phyloP scores from a whole-genome alignment of 345 rosid species.

The Erysimum cheiranthoides region DNA sequence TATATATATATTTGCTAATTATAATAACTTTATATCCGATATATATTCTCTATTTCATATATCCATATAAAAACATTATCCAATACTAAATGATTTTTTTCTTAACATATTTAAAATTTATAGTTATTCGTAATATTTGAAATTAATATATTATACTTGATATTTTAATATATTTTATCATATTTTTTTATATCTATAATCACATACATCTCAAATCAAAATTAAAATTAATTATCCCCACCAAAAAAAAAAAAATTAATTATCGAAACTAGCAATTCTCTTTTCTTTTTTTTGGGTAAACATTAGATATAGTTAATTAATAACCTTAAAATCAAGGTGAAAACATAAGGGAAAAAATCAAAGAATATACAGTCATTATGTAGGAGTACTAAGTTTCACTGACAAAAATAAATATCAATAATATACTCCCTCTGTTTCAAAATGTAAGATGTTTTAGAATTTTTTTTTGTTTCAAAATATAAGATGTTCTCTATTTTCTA shows the following conservation, averaged over 20 bases:
- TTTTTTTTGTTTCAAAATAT: no score
- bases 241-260: no score
- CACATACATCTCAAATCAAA: no score
- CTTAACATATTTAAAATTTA: neutral
- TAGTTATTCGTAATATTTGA: no score
- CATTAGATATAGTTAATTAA: neutral
- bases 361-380: neutral
- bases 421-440: no score
- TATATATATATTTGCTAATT: neutral
- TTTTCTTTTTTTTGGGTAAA: no score
- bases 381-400: neutral
- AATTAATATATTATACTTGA: no score
- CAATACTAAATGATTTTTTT: neutral
- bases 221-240: no score
- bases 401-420: no score
- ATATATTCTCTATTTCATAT: neutral
- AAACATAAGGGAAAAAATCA: neutral
- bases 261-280: no score
- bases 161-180: neutral
- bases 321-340: neutral
- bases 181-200: neutral
- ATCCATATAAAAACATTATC: neutral
- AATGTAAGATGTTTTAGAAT: no score
- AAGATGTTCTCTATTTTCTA: no score
- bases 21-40: neutral